Percentiles rank a stretch among this genome's conserved stretches.
Evolutionary conservation across 441 rosid genomes (phyloP).

Genomic region (Gossypium lobatum): DNA sequence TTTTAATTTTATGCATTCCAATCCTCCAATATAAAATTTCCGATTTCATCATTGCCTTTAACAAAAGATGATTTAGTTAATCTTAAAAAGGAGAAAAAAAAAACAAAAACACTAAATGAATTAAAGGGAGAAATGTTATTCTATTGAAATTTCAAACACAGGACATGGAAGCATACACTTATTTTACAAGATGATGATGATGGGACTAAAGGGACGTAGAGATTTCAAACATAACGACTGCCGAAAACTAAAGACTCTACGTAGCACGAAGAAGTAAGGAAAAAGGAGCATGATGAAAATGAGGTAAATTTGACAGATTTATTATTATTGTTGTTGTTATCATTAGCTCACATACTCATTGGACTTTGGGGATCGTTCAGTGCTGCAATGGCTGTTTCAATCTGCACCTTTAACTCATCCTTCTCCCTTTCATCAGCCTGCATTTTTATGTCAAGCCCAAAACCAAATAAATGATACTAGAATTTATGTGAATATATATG

Average conservation of each 20-base stretch:
- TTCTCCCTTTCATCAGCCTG: constrained; percentile 56
- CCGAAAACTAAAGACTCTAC: background rate
- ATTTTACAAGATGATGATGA: background rate
- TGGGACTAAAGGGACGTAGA: background rate
- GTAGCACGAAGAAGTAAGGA: background rate
- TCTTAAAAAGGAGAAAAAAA: too few relatives aligned
- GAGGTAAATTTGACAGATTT: background rate
- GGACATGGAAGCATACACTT: background rate
- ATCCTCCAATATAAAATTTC: too few relatives aligned
- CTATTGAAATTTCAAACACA: background rate
- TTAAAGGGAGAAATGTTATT: background rate
- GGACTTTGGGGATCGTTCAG: constrained; percentile 45
- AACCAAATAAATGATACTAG: background rate
- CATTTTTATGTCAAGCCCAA: background rate
- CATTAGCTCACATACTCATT: constrained; percentile 31
- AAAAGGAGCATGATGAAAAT: background rate
- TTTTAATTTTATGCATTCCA: too few relatives aligned
- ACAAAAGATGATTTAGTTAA: too few relatives aligned
- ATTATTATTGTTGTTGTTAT: background rate
- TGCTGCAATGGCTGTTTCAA: constrained; percentile 43
- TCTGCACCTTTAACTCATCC: constrained; percentile 31
- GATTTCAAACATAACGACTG: background rate
- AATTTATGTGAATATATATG: too few relatives aligned
- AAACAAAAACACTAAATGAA: too few relatives aligned
- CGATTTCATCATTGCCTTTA: too few relatives aligned